Evolutionary conservation across 768 basidiomycete species (phyloP).

Genomic region (Tulasnella sp.): DNA sequence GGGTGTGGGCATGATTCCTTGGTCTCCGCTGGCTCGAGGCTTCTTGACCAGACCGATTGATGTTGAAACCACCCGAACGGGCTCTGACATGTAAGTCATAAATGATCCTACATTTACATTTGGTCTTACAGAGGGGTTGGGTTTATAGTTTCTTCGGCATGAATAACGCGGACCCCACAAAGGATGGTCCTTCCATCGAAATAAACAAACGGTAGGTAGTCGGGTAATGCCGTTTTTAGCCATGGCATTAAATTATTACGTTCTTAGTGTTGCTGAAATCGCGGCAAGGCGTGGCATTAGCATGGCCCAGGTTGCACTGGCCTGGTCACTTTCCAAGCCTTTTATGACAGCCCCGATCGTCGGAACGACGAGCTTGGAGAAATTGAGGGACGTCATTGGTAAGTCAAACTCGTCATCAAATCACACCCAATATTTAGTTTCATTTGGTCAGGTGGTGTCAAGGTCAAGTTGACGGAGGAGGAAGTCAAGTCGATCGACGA

Average conservation of each 20-base stretch:
- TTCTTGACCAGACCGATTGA: conserved; percentile 36
- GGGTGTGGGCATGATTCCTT: conserved; percentile 42
- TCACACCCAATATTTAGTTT: background rate
- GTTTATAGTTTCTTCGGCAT: background rate
- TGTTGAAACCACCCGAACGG: background rate
- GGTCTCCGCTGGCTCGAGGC: conserved; percentile 41
- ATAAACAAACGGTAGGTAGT: conserved; percentile 10
- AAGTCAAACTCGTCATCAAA: conserved; percentile 18
- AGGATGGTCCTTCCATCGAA: conserved; percentile 1
- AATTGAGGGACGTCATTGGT: conserved; percentile 54
- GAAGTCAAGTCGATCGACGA: conserved; percentile 44
- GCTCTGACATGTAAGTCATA: background rate
- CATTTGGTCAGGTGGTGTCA: conserved; percentile 5
- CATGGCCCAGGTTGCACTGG: conserved; percentile 45
- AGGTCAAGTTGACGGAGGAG: conserved; percentile 42
- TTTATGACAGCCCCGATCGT: conserved; percentile 31
- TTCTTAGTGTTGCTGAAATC: conserved; percentile 40
- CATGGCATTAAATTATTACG: no score
- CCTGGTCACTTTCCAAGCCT: conserved; percentile 34
- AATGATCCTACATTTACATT: background rate
- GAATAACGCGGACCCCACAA: background rate
- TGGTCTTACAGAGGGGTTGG: background rate
- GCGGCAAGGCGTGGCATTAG: conserved; percentile 41
- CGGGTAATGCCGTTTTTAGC: no score
- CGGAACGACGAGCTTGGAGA: conserved; percentile 30